Conservation (phyloP, 2,329 filamentous ascomycete genomes). For the Penicillium paneum region DNA sequence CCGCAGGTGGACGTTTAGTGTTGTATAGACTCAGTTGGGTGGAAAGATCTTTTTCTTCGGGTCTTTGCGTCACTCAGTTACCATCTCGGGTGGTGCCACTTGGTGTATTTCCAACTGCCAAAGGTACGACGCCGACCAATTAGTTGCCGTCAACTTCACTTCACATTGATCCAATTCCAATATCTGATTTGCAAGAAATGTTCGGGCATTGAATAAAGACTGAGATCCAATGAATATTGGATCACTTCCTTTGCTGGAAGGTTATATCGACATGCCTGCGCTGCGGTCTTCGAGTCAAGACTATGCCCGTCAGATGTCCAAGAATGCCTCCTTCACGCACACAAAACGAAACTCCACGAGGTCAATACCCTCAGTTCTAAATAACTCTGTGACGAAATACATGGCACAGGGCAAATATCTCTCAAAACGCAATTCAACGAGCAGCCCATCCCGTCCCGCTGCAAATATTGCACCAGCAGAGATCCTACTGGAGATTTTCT, state of each 20-base stretch:
- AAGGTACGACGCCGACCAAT: not conserved
- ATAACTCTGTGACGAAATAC: not conserved
- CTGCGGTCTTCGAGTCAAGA: not conserved
- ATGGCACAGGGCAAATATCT: not conserved
- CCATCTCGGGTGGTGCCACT: not conserved
- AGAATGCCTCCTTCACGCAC: not conserved
- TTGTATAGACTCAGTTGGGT: not conserved
- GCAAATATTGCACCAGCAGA: constrained; percentile 46
- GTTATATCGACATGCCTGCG: not conserved
- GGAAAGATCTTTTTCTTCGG: not conserved
- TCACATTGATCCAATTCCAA: not conserved
- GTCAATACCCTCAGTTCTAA: not conserved
- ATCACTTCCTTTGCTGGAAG: not conserved
- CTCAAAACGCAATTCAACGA: not conserved
- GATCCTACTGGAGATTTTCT: constrained; percentile 49
- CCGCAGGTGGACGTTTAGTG: not conserved
- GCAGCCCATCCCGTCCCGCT: constrained; percentile 19
- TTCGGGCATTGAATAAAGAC: not conserved
- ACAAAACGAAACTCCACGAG: not conserved
- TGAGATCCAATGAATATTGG: not conserved
- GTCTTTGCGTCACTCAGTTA: not conserved
- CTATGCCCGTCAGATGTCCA: not conserved
- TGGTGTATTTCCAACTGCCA: not conserved
- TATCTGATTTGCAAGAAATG: not conserved
- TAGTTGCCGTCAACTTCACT: not conserved